phyloP scores from a whole-genome alignment of 768 basidiomycete genomes.

The Lactarius indigo region DNA sequence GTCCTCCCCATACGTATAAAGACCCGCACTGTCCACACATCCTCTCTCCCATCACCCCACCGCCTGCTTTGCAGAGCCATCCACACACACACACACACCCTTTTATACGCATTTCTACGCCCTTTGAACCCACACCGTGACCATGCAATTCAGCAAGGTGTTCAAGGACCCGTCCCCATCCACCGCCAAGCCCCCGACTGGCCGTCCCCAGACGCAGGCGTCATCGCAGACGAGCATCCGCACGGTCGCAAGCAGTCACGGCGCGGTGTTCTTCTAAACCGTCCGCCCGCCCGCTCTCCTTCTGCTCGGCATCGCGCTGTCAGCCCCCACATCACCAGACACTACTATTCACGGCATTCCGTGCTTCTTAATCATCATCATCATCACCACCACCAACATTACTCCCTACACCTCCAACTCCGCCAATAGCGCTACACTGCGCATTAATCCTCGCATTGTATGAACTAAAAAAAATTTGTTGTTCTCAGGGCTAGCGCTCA shows the following conservation, averaged over 20 bases:
- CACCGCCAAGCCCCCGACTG: slow-evolving; percentile 10
- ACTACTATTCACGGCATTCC: not conserved
- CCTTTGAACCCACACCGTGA: not conserved
- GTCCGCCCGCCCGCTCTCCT: not conserved
- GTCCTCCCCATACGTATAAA: slow-evolving; percentile 9
- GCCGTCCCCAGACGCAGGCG: slow-evolving; percentile 16
- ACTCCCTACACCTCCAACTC: not conserved
- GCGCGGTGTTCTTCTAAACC: slow-evolving; percentile 21
- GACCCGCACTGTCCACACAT: slow-evolving; percentile 1
- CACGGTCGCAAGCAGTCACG: slow-evolving; percentile 18
- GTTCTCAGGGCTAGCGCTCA: not conserved
- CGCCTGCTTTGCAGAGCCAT: not conserved
- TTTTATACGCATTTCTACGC: not conserved
- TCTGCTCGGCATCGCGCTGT: not conserved
- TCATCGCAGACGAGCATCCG: slow-evolving; percentile 19
- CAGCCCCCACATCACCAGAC: not conserved
- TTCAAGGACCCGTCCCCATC: slow-evolving; percentile 21
- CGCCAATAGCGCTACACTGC: not conserved
- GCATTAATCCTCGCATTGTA: not conserved
- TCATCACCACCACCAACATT: not conserved
- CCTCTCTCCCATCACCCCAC: not conserved
- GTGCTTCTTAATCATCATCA: slow-evolving; percentile 1
- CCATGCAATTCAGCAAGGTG: slow-evolving; percentile 10
- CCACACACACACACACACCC: not conserved
- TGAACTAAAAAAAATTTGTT: not conserved